Evolutionary conservation across 1,284 basidiomycete species (phyloP), one percentile per base, ranked within the genome.

Genomic region (Leccinum fallax): DNA sequence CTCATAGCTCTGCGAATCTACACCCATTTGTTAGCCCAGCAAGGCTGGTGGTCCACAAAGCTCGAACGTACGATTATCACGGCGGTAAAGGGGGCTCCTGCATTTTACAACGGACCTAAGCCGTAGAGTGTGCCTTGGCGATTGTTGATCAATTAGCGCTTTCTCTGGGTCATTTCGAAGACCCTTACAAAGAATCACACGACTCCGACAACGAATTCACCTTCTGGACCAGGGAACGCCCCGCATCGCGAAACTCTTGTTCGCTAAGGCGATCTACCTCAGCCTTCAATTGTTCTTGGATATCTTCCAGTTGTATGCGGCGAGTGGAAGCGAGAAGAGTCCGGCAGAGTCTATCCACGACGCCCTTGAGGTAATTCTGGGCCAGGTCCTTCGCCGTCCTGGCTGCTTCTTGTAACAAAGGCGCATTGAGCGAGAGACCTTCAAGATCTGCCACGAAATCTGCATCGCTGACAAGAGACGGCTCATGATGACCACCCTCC

Each of bases 381-480:
- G 69, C 69, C 4, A 68, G 52, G 3, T 65, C 60, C 13, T 63
- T 67, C 0, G 77, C 65, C 1, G 58, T 57, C 6, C 67, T 71
- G 53, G 73, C 70, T n/a, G 56, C 63, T 5, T 65, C 65, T n/a
- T 64, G 63, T 38, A 74, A 26, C 5, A 56, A 8, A 36, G 71
- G 70, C 19, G 53, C 56, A 8, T 61, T 57, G 9, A 49, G 54
- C 1, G 53, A 60, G 19, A 67, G 54, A n/a, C 16, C 34, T 34
- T 74, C 66, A 2, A 80, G 65, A 36, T 66, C 59, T 0, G 60
- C 46, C 6, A 81, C 59, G 55, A 80, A 80, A 2, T 74, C 62
- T 2, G 61, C 52, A 58, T 80, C 77, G 19, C 16, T 61, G 1
- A 68, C 57, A 38, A 60, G 62, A 54, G 70, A 64, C 30, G 58